Base-by-base conservation (phyloP, 768 basidiomycete genomes). In the Aureoboletus auriporus region DNA sequence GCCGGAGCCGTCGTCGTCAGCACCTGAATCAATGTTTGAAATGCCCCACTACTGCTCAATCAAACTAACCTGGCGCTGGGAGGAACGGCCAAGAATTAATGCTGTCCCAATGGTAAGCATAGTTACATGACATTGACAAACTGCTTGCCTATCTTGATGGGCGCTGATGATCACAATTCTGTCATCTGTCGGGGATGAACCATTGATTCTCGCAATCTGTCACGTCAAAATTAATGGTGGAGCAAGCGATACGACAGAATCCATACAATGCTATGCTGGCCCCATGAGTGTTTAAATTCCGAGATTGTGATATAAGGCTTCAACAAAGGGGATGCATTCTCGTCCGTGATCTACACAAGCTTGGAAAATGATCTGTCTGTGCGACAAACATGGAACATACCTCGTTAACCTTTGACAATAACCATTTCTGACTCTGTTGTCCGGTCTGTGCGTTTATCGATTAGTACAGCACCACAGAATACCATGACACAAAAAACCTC, bases 211-310 rank as follows among this genome's bases (percentile, higher is more conserved):
- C 41, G 82, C 75, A 57, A 93, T 82, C 89, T 91, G 57, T 35
- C 38, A 40, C 33, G 7, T 46, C 27, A 51, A 38, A 30, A 56
- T 51, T 17, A 38, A 37, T 6, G 38, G 16, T 14, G 23, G 17
- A 36, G 26, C 46, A n/a, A 27, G 39, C 7, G 46, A 17, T 2
- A 39, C 14, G 26, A 27, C 35, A 37, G 31, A 33, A 14, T 8
- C 64, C 82, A 50, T 61, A 86, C 83, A 52, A 90, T 82, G 44
- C 79, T 78, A 66, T 87, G 84, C 74, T 96, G 93, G 9, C 84
- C 84, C 93, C 92, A 93, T 3, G 80, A 69, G 64, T 93, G 91
- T 42, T 70, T 47, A 57, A 93, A 92, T 65, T 91, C 90, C 23
- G 74, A 69, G 49, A 92, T 66, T 6, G 77, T 76, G 57, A 95